Evolutionary conservation across 805 yeast species (phyloP).

Genomic region (Candida namnaoensis): DNA sequence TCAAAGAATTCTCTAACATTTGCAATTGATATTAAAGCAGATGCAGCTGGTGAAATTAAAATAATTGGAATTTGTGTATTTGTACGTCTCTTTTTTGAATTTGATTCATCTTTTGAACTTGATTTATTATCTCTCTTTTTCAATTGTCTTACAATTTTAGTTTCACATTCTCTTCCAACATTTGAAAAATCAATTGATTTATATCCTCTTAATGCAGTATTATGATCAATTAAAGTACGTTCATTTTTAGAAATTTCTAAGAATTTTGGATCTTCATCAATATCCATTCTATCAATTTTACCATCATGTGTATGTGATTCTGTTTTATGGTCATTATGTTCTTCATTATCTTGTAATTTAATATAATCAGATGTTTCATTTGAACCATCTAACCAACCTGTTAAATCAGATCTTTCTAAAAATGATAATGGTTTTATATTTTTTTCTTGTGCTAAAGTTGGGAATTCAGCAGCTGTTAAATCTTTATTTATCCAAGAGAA

Average conservation of each 20-base stretch:
- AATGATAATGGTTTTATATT: slow-evolving; percentile 69
- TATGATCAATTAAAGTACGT: slow-evolving; percentile 46
- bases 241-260: slow-evolving; percentile 27
- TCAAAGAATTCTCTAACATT: slow-evolving; percentile 67
- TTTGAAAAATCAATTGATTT: slow-evolving; percentile 62
- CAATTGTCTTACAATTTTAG: slow-evolving; percentile 35
- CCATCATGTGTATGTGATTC: not conserved
- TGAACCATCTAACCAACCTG: slow-evolving; percentile 73
- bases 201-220: slow-evolving; percentile 54
- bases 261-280: slow-evolving; percentile 25
- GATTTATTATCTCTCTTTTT: slow-evolving; percentile 12
- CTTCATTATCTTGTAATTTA: slow-evolving; percentile 3
- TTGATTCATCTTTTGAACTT: slow-evolving; percentile 11
- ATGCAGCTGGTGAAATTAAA: slow-evolving; percentile 71
- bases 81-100: slow-evolving; percentile 15
- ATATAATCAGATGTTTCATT: slow-evolving; percentile 51
- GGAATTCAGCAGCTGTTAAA: slow-evolving; percentile 72
- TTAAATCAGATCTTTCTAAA: slow-evolving; percentile 75
- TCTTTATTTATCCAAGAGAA: slow-evolving; percentile 77
- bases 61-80: slow-evolving; percentile 58
- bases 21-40: slow-evolving; percentile 55
- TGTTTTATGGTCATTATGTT: not conserved
- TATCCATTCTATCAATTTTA: slow-evolving; percentile 21
- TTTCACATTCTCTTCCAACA: slow-evolving; percentile 58
- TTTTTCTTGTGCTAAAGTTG: slow-evolving; percentile 58